Base-by-base conservation (phyloP, 495 filamentous ascomycete species). In the Neurospora discreta region DNA sequence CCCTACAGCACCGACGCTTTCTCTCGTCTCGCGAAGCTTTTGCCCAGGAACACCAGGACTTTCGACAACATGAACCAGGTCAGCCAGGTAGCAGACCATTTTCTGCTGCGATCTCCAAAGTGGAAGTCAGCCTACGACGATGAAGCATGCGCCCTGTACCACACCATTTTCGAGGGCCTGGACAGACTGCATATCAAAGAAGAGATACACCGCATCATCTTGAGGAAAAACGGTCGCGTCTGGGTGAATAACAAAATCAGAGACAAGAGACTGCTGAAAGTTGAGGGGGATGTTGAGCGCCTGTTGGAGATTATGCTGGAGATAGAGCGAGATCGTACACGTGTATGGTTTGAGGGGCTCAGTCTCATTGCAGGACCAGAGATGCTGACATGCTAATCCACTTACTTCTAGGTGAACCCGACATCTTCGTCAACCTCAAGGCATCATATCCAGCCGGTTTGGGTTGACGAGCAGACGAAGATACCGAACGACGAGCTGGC, bases 211-310 rank as follows among this genome's bases (percentile, higher is more conserved):
- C 44, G 0, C 0, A 1, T 4, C 1, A 13, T 46, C 10, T 13
- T 23, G 1, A 0, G 11, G 7, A 0, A 3, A 10, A 2, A 6
- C 0, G n/a, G n/a, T 1, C n/a, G 10, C 1, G 4, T 52, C 0
- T 23, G 0, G 4, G 20, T 52, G 44, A 52, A 52, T 52, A 4
- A 13, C 1, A 3, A 52, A 11, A 52, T 2, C 9, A 23, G 44
- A 11, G 10, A 1, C 7, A 5, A 13, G 0, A 10, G 10, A 3
- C 44, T 52, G 4, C 1, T 6, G n/a, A 1, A 3, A 0, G 44
- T 52, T 2, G 4, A 13, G n/a, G 0, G 0, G 0, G 20, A 0
- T 6, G 13, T 52, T 23, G 44, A 23, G 1, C 11, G n/a, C n/a
- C 3, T 52, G 20, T 52, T 52, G 44, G 4, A 1, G 0, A 2